Base-by-base conservation (phyloP, 2,329 filamentous ascomycete species). In the Trichoderma atroviride region DNA sequence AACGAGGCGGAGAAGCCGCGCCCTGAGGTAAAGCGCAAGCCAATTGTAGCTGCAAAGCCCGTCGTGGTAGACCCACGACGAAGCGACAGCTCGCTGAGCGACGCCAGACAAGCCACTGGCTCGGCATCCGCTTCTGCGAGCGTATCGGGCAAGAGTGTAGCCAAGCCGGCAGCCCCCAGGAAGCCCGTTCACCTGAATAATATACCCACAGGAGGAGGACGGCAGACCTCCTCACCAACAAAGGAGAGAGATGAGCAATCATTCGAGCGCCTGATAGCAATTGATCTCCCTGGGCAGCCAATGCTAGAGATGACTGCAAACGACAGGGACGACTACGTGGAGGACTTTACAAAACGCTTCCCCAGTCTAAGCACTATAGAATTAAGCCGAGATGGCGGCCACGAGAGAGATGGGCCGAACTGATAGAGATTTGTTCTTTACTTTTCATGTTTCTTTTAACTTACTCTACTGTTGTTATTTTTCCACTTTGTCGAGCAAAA, bases 311-410 rank as follows among this genome's bases (percentile, higher is more conserved):
- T 88, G 87, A 84, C 83, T 67, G 77, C 81, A 4, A 81, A 84
- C 72, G 85, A 90, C 74, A 87, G 84, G 76, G 88, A 89, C 57
- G 92, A 94, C 73, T 90, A 90, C 75, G 79, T 91, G 56, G 79
- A 81, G 70, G 80, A 92, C 76, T 97, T 98, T 78, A 91, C 90
- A 71, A 94, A 94, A 80, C 85, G 93, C 70, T 97, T 94, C 79
- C 95, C 95, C 0, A 96, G 92, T 77, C 82, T 98, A 70, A 90
- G 89, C 68, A 88, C 93, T 11, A 87, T 97, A 74, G 94, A 97
- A 82, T 92, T 95, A n/a, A 92, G 96, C 81, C 88, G 89, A 70
- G 91, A 87, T 65, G 77, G 81, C 56, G 72, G 71, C 43, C 72
- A 73, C n/a, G 75, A 73, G 14, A 69, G 71, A 27, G 85, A 75